Conservation (phyloP, 495 filamentous ascomycete genomes). For the Penicillium bovifimosum region DNA sequence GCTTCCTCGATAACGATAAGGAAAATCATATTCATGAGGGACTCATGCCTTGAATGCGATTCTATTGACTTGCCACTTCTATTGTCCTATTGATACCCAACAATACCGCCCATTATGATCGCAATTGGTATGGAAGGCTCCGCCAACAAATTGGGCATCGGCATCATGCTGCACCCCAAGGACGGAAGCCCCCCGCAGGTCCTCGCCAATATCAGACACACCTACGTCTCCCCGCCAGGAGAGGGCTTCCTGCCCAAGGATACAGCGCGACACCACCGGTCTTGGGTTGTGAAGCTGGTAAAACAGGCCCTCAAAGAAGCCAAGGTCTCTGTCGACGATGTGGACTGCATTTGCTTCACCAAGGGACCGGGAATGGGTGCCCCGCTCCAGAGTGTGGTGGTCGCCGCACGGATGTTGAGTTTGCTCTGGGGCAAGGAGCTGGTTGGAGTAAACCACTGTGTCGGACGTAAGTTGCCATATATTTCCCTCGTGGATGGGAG, state of each 20-base stretch:
- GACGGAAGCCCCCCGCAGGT: constrained; percentile 59
- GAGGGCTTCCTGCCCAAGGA: constrained; percentile 96
- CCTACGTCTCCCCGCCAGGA: constrained; percentile 84
- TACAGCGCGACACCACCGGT: constrained; percentile 84
- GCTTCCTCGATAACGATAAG: constrained; percentile 23
- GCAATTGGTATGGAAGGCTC: constrained; percentile 93
- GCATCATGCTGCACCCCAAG: constrained; percentile 78
- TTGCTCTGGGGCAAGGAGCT: constrained; percentile 83
- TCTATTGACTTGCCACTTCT: not conserved
- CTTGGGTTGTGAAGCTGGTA: constrained; percentile 75
- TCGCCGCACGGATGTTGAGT: constrained; percentile 76
- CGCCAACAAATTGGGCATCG: constrained; percentile 95
- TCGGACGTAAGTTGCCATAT: constrained; percentile 61
- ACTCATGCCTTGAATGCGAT: not conserved
- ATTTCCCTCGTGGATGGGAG: not conserved
- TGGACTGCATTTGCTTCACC: constrained; percentile 93
- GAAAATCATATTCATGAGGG: constrained; percentile 8
- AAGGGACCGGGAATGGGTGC: constrained; percentile 95
- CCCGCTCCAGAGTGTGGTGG: constrained; percentile 80
- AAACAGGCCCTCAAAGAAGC: constrained; percentile 71
- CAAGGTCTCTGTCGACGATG: constrained; percentile 52
- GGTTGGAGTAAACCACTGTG: constrained; percentile 94
- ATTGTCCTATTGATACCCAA: not conserved
- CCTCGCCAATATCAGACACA: constrained; percentile 92
- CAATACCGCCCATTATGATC: constrained; percentile 50